A percentile compares a stretch with the other conserved stretches of the same genome.
Evolutionary conservation across 192 early-diverging fungal species (phyloP).

Genomic region (Entomortierella beljakovae): DNA sequence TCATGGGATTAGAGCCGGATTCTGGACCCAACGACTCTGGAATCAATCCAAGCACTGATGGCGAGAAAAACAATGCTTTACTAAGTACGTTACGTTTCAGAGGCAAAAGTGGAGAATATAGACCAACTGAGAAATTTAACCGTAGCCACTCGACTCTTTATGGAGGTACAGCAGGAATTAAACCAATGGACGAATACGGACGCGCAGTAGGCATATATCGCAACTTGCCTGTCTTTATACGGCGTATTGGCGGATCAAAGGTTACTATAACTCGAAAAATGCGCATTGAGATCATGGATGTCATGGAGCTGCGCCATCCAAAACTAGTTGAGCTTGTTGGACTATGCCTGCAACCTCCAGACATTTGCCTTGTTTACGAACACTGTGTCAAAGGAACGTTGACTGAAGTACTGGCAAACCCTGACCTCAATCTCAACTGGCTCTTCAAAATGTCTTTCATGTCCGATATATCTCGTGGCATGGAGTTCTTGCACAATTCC

Average conservation of each 20-base stretch:
- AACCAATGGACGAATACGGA: slow-evolving; percentile 44
- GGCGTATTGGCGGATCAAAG: slow-evolving; percentile 39
- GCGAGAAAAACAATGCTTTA: no score
- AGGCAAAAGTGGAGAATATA: background rate
- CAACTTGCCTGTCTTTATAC: slow-evolving; percentile 50
- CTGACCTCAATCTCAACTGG: slow-evolving; percentile 56
- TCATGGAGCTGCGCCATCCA: slow-evolving; percentile 55
- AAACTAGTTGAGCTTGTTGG: slow-evolving; percentile 58
- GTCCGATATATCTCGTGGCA: slow-evolving; percentile 55
- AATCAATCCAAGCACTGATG: no score
- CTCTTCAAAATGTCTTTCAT: slow-evolving; percentile 61
- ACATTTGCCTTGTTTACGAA: slow-evolving; percentile 55
- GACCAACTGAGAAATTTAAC: slow-evolving; percentile 32
- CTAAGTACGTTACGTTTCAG: no score
- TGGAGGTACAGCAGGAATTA: slow-evolving; percentile 31
- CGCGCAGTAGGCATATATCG: slow-evolving; percentile 47
- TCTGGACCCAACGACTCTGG: background rate
- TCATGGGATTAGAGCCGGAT: slow-evolving; percentile 26
- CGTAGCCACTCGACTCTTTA: slow-evolving; percentile 45
- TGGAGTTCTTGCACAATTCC: slow-evolving; percentile 59
- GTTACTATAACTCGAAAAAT: slow-evolving; percentile 35
- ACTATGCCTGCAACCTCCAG: slow-evolving; percentile 49
- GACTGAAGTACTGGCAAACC: slow-evolving; percentile 53
- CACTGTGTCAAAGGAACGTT: slow-evolving; percentile 60
- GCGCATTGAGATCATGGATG: slow-evolving; percentile 51